phyloP scores from a whole-genome alignment of 108 stramenopile species.

The Stephanodiscus minutulus region DNA sequence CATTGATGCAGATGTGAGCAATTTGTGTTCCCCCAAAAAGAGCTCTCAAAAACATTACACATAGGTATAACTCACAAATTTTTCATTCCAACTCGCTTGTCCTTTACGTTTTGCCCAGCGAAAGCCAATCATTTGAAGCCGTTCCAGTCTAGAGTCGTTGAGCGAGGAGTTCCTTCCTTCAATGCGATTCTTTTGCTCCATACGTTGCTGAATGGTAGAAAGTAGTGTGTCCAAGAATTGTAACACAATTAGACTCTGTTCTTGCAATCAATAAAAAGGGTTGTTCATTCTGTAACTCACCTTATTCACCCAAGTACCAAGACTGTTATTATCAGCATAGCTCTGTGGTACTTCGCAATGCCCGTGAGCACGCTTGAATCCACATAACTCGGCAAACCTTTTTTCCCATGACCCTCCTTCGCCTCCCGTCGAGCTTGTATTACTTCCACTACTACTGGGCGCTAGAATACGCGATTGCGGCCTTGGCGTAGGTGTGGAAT shows the following conservation, averaged over 20 bases:
- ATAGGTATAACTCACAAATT: constrained; percentile 36
- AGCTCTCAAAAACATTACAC: not conserved
- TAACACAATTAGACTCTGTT: not conserved
- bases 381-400: constrained; percentile 24
- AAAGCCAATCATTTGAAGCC: constrained; percentile 41
- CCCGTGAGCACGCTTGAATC: constrained; percentile 44
- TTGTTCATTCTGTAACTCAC: constrained; percentile 9
- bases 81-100: constrained; percentile 53
- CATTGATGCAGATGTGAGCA: not conserved
- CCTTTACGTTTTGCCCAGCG: constrained; percentile 56
- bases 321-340: constrained; percentile 62
- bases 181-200: constrained; percentile 47
- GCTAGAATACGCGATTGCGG: not conserved
- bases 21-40: not conserved
- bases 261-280: not conserved
- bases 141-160: constrained; percentile 29
- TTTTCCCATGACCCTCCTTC: constrained; percentile 36
- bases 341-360: constrained; percentile 83
- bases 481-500: not conserved
- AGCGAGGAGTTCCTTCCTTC: constrained; percentile 49
- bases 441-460: constrained; percentile 5
- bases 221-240: not conserved
- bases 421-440: constrained; percentile 9
- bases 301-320: constrained; percentile 79
- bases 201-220: constrained; percentile 36